These are phyloP conservation scores for Penicillium aurantiogriseum DNA, from an alignment of 2,329 filamentous ascomycete genomes.

Conservation along the genomic window DNA sequence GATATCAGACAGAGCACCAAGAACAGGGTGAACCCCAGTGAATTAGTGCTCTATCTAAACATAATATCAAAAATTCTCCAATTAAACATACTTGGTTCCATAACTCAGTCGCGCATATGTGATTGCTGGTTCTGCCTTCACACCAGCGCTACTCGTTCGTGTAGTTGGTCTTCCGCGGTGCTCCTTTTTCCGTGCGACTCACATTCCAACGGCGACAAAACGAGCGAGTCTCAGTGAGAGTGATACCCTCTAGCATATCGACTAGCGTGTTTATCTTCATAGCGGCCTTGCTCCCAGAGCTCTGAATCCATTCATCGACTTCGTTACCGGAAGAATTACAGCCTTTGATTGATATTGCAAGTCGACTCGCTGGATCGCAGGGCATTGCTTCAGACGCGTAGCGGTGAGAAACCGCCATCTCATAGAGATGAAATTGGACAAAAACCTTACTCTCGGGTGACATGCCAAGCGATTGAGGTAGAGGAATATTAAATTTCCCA, in stretches of 20 bases:
- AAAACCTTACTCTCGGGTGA: too few species aligned
- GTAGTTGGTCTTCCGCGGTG: neutral
- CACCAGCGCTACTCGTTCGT: neutral
- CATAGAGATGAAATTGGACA: too few species aligned
- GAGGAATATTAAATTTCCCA: too few species aligned
- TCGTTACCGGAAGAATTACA: neutral
- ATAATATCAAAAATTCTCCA: too few species aligned
- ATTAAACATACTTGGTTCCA: too few species aligned
- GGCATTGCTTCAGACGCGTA: neutral
- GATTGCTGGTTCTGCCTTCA: neutral
- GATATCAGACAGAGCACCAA: too few species aligned
- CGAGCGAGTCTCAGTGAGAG: neutral
- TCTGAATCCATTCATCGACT: neutral
- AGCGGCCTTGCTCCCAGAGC: neutral
- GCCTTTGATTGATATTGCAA: neutral
- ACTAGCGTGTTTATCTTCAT: neutral
- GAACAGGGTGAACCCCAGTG: too few species aligned
- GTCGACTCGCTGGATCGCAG: neutral
- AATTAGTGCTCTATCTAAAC: too few species aligned
- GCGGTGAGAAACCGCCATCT: too few species aligned
- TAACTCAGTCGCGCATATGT: neutral
- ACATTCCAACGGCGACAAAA: neutral
- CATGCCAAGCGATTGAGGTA: too few species aligned
- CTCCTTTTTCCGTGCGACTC: neutral
- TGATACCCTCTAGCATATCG: neutral